Conservation (phyloP, 2,329 filamentous ascomycete species). For the Elsinoe perseae region DNA sequence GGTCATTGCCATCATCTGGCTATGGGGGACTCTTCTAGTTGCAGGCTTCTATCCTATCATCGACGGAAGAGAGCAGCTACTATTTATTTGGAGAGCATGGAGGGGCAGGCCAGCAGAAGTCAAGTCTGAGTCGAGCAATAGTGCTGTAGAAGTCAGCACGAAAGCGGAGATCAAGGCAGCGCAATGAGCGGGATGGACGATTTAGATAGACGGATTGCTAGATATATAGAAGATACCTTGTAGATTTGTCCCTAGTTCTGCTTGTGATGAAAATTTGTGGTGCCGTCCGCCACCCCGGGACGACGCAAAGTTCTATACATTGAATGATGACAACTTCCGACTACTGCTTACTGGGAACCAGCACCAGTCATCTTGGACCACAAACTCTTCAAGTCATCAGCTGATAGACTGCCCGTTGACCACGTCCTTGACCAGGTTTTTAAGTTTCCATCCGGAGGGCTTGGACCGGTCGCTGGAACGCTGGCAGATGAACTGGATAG, state of each 20-base stretch:
- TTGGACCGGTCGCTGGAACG: not conserved
- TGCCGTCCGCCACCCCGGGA: no score
- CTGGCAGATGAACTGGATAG: not conserved
- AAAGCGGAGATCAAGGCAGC: not conserved
- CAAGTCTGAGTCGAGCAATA: not conserved
- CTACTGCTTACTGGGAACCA: not conserved
- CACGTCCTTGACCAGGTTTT: not conserved
- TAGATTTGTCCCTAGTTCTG: no score
- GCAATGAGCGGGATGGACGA: not conserved
- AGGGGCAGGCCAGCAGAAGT: not conserved
- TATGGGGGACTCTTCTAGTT: conserved; percentile 62
- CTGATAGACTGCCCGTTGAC: not conserved
- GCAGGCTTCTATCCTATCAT: conserved; percentile 77
- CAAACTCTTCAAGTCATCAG: not conserved
- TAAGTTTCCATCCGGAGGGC: not conserved
- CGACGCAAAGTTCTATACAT: not conserved
- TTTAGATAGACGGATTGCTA: not conserved
- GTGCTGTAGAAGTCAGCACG: not conserved
- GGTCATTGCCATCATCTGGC: conserved; percentile 67
- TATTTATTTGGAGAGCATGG: not conserved
- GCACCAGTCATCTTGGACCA: not conserved
- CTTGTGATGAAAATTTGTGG: no score
- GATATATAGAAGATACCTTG: not conserved
- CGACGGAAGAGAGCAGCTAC: conserved; percentile 52
- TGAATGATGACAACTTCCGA: not conserved